Evolutionary conservation across 257 asterid species (phyloP), one percentile per base, ranked within the genome.

Genomic region (Salvia hispanica): DNA sequence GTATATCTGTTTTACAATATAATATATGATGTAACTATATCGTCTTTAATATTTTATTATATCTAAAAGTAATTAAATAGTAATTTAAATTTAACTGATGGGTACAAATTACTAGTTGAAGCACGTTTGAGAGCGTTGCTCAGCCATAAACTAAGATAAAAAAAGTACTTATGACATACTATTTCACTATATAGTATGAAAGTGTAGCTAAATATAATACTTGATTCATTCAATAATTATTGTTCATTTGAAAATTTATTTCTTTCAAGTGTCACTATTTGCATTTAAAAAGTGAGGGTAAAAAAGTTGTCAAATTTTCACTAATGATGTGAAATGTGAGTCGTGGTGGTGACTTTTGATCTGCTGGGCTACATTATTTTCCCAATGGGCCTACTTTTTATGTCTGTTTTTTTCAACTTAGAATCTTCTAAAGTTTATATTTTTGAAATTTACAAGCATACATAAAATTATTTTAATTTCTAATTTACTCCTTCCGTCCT

Each of bases 221-320:
- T 7, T 12, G 62, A 44, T 9, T 21, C 37, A 33, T 45, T 44
- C 3, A 42, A 25, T 25, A 25, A 25, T 25, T 25, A 25, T 25
- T 25, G 31, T 25, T 14, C 13, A 48, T 69, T 47, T 36, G 25
- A 14, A 4, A 61, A 47, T 42, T 63, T 73, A 58, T 51, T 7
- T 44, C 6, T 16, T 31, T 59, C 57, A 14, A 59, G 40, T 48
- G 46, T 37, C 50, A 33, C 66, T 65, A 65, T 4, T 25, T 56
- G 70, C 50, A 51, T 69, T 45, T 14, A 52, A 64, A 58, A 58
- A 62, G 54, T 68, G 67, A 64, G 55, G 55, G 62, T 37, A 36
- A 40, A 66, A 36, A 21, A 3, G 37, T 2, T 37, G 18, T 48
- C 50, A 31, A 31, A 21, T 52, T 33, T 67, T 74, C 50, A 60